Conservation (phyloP, 768 basidiomycete genomes). For the Vararia minispora region DNA sequence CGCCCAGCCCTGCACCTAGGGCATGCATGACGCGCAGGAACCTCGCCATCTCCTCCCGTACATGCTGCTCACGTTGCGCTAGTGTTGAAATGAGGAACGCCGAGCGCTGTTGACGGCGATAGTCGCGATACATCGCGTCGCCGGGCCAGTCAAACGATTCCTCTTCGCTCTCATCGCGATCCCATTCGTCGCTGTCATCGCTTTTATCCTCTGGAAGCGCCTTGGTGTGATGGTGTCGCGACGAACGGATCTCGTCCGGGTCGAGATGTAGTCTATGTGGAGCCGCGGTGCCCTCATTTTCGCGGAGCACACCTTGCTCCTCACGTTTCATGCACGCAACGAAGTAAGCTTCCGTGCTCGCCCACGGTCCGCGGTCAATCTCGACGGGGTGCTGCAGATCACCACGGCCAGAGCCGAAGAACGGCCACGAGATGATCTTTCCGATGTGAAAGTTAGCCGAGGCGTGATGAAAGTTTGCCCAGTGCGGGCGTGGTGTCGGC, state of each 20-base stretch:
- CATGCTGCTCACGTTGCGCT: slow-evolving; percentile 46
- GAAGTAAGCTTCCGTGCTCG: slow-evolving; percentile 47
- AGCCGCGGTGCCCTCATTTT: slow-evolving; percentile 68
- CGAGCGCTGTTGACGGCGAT: slow-evolving; percentile 67
- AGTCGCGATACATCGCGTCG: slow-evolving; percentile 72
- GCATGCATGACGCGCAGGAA: slow-evolving; percentile 62
- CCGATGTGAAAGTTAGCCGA: slow-evolving; percentile 47
- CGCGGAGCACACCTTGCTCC: slow-evolving; percentile 57
- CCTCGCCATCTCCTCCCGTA: slow-evolving; percentile 58
- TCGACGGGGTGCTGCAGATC: slow-evolving; percentile 57
- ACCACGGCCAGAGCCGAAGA: slow-evolving; percentile 78
- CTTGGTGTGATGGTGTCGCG: slow-evolving; percentile 55
- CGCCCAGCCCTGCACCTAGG: slow-evolving; percentile 26
- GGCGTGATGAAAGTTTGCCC: not conserved
- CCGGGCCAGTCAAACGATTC: slow-evolving; percentile 67
- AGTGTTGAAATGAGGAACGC: slow-evolving; percentile 72
- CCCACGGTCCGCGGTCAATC: slow-evolving; percentile 75
- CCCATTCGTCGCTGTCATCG: slow-evolving; percentile 73
- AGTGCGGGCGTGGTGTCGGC: not conserved
- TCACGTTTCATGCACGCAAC: slow-evolving; percentile 62
- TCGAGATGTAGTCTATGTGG: slow-evolving; percentile 73
- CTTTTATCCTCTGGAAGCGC: slow-evolving; percentile 65
- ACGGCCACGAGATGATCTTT: slow-evolving; percentile 83
- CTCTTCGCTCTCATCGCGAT: slow-evolving; percentile 68
- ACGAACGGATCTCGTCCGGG: slow-evolving; percentile 63